These are phyloP conservation scores for Penicillium arizonense DNA, from an alignment of 495 filamentous ascomycete species.

Conservation along the genomic window DNA sequence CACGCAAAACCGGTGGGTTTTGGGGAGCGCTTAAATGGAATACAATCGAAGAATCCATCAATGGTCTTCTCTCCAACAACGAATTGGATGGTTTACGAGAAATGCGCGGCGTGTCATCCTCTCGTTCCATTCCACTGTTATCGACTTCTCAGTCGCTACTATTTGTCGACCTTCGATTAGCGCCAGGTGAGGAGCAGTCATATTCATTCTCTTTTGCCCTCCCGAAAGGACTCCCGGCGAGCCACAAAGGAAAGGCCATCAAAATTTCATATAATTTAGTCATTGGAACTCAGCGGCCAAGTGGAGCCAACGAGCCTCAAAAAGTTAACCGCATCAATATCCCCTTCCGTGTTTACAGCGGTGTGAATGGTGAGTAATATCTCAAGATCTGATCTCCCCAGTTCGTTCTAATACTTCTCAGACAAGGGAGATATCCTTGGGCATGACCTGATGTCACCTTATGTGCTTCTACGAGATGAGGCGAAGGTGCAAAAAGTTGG, in stretches of 20 bases:
- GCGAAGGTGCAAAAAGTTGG: constrained; percentile 52
- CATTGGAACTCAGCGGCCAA: constrained; percentile 87
- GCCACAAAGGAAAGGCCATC: constrained; percentile 87
- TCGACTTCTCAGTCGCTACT: constrained; percentile 96
- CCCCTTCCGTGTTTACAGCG: constrained; percentile 91
- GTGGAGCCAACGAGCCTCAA: constrained; percentile 71
- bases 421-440: constrained; percentile 64
- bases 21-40: constrained; percentile 87
- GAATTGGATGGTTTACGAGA: constrained; percentile 91
- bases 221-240: constrained; percentile 83
- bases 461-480: constrained; percentile 84
- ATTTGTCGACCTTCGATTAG: constrained; percentile 87
- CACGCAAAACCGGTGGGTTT: constrained; percentile 74
- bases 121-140: constrained; percentile 81
- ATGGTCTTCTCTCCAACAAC: constrained; percentile 76
- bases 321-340: constrained; percentile 86
- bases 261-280: constrained; percentile 90
- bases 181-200: constrained; percentile 83
- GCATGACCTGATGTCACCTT: constrained; percentile 91
- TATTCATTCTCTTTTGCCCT: constrained; percentile 84
- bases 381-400: background rate
- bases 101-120: constrained; percentile 79
- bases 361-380: constrained; percentile 65
- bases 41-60: constrained; percentile 81
- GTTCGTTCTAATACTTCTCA: constrained; percentile 30